phyloP scores from a whole-genome alignment of 192 early-diverging fungal species.

The Backusella luteola region DNA sequence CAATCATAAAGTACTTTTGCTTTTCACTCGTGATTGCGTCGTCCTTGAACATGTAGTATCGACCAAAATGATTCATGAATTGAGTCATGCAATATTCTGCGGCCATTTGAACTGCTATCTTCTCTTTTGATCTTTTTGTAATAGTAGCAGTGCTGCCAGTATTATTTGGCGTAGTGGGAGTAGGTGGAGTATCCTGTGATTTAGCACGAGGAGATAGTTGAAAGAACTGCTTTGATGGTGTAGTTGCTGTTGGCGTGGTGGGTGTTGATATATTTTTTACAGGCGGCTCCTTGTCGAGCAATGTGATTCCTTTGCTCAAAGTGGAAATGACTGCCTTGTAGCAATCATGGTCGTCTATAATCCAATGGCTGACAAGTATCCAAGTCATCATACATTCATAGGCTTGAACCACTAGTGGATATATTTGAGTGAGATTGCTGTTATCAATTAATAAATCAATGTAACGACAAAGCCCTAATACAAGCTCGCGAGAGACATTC shows the following conservation, averaged over 20 bases:
- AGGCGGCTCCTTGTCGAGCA: constrained; percentile 45
- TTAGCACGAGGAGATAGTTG: constrained; percentile 17
- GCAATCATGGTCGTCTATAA: constrained; percentile 67
- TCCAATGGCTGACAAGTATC: constrained; percentile 74
- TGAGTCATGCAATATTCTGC: constrained; percentile 71
- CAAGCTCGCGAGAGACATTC: constrained; percentile 66
- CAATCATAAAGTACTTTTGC: constrained; percentile 63
- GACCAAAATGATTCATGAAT: constrained; percentile 66
- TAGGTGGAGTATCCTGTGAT: neutral
- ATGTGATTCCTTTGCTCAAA: constrained; percentile 64
- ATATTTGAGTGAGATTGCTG: constrained; percentile 46
- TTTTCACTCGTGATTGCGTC: constrained; percentile 25
- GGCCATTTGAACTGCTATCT: constrained; percentile 62
- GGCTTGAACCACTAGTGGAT: constrained; percentile 60
- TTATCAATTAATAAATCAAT: constrained; percentile 62
- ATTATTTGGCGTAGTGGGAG: neutral
- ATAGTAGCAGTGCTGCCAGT: neutral
- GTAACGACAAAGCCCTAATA: constrained; percentile 67
- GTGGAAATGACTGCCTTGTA: constrained; percentile 62
- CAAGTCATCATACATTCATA: constrained; percentile 77
- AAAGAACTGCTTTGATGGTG: constrained; percentile 20
- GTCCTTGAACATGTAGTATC: constrained; percentile 34
- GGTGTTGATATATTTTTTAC: neutral
- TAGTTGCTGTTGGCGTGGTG: neutral
- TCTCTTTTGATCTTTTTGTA: constrained; percentile 31